Conservation (phyloP, 306 rosid species). For the Medicago ruthenica region DNA sequence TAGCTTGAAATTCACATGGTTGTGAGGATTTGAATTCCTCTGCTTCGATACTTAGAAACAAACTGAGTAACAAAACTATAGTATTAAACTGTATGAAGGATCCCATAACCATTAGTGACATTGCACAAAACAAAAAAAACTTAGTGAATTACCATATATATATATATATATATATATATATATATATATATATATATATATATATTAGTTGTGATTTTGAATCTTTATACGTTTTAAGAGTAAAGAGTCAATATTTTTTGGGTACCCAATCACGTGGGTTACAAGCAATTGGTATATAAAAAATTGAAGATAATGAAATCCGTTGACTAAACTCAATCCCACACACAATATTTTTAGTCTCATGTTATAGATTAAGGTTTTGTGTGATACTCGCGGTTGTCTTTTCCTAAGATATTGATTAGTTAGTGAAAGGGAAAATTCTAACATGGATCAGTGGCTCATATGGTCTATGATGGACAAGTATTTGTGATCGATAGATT, state of each 20-base stretch:
- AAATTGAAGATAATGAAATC: not conserved
- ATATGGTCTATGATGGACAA: too few relatives aligned
- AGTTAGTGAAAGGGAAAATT: too few relatives aligned
- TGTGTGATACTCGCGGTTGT: not conserved
- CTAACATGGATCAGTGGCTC: too few relatives aligned
- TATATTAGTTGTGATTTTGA: not conserved
- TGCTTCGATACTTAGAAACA: conserved; percentile 37
- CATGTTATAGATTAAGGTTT: not conserved
- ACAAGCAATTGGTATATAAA: not conserved
- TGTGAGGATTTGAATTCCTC: conserved; percentile 16
- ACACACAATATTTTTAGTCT: too few relatives aligned
- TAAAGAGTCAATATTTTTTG: not conserved
- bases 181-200: too few relatives aligned
- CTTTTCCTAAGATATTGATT: not conserved
- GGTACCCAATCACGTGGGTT: conserved; percentile 11
- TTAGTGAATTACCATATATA: not conserved
- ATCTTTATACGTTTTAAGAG: not conserved
- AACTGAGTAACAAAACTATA: conserved; percentile 31
- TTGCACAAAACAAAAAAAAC: not conserved
- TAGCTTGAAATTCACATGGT: conserved; percentile 60
- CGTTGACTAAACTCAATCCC: not conserved
- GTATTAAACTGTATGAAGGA: not conserved
- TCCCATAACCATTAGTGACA: conserved; percentile 51
- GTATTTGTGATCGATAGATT: too few relatives aligned
- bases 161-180: too few relatives aligned